Conservation (phyloP, 768 basidiomycete genomes). For the Tephrocybe sp. region DNA sequence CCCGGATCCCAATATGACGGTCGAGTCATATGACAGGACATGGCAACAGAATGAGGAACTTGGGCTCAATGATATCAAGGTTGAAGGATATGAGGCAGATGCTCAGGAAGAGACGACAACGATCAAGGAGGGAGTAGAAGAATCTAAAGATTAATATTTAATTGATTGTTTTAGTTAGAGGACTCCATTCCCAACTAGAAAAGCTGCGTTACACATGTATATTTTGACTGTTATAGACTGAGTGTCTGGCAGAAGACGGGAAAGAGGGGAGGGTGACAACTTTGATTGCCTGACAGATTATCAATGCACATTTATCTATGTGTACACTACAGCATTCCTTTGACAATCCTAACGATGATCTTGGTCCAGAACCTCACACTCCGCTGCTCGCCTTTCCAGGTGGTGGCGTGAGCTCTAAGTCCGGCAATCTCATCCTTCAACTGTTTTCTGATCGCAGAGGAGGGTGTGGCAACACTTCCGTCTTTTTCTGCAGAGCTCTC, state of each 20-base stretch:
- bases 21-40: conserved; percentile 79
- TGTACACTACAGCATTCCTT: conserved; percentile 58
- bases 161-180: too few relatives aligned
- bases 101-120: conserved; percentile 9
- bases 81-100: conserved; percentile 64
- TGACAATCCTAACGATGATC: conserved; percentile 58
- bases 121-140: background rate
- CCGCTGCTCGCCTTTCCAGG: conserved; percentile 61
- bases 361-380: conserved; percentile 63
- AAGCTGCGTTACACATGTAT: too few relatives aligned
- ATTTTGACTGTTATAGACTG: too few relatives aligned
- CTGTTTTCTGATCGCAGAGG: conserved; percentile 37
- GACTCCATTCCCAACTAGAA: too few relatives aligned
- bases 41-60: conserved; percentile 94
- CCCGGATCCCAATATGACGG: conserved; percentile 88
- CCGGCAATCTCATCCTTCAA: conserved; percentile 53
- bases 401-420: conserved; percentile 45
- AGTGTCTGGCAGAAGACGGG: too few relatives aligned
- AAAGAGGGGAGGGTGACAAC: too few relatives aligned
- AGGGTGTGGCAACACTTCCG: conserved; percentile 2
- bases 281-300: too few relatives aligned
- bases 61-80: conserved; percentile 87
- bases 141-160: background rate
- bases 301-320: too few relatives aligned
- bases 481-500: background rate